A percentile compares a stretch with the other conserved stretches of the same genome.
These are phyloP conservation scores for Seminavis robusta DNA, from an alignment of 108 stramenopile genomes.

Conservation along the genomic window DNA sequence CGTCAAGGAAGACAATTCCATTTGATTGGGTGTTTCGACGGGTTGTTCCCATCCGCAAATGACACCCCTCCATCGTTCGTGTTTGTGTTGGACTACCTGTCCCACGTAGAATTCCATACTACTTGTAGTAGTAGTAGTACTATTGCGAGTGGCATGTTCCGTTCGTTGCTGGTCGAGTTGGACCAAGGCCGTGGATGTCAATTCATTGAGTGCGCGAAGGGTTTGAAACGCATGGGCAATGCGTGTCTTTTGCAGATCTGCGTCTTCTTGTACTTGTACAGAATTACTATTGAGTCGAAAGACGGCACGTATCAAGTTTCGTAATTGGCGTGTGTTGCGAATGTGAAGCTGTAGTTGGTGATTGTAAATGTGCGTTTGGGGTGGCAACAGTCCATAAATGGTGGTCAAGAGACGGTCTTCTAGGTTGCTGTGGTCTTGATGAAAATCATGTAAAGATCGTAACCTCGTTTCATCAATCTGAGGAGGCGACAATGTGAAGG, in stretches of 20 bases:
- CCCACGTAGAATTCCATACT: slow-evolving; percentile 60
- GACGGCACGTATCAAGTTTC: slow-evolving; percentile 45
- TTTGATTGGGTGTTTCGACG: slow-evolving; percentile 5
- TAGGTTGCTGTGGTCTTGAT: background rate
- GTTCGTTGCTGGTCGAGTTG: slow-evolving; percentile 22
- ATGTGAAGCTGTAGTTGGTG: slow-evolving; percentile 52
- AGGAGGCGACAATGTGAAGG: slow-evolving; percentile 56
- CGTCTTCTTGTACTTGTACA: slow-evolving; percentile 16
- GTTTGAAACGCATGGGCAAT: slow-evolving; percentile 68
- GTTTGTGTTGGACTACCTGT: slow-evolving; percentile 67
- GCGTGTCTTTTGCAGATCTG: slow-evolving; percentile 35
- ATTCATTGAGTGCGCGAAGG: slow-evolving; percentile 62
- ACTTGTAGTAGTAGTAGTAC: no score
- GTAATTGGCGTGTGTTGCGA: slow-evolving; percentile 40
- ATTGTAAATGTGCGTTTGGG: slow-evolving; percentile 32
- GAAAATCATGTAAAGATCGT: slow-evolving; percentile 22
- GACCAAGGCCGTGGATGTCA: slow-evolving; percentile 45
- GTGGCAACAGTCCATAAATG: slow-evolving; percentile 9
- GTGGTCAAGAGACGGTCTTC: background rate
- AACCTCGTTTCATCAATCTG: slow-evolving; percentile 38
- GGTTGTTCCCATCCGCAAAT: slow-evolving; percentile 60
- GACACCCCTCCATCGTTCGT: slow-evolving; percentile 68
- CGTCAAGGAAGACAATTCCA: slow-evolving; percentile 49
- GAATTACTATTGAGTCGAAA: slow-evolving; percentile 66
- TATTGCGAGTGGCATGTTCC: slow-evolving; percentile 23